Conservation (phyloP, 345 rosid species). For the Excoecaria cochinchinensis region DNA sequence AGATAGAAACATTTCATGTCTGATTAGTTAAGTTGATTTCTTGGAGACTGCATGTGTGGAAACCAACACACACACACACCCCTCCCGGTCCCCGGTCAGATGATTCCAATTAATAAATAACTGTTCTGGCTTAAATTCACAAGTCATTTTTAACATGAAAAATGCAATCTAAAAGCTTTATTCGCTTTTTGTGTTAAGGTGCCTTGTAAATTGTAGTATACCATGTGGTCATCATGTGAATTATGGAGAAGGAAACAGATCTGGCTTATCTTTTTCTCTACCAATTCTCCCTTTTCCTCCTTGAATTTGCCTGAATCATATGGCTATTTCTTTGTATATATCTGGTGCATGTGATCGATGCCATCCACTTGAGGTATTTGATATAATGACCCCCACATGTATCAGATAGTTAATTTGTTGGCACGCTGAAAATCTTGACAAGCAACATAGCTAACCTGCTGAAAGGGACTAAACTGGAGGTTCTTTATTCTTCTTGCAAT, state of each 20-base stretch:
- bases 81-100: too few species aligned
- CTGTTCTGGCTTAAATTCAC: background rate
- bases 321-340: background rate
- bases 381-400: background rate
- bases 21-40: background rate
- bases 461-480: background rate
- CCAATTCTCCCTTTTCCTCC: background rate
- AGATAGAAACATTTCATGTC: background rate
- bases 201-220: background rate
- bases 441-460: background rate
- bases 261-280: background rate
- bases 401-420: background rate
- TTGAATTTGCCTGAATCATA: background rate
- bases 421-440: background rate
- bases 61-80: too few species aligned
- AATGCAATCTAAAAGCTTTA: background rate
- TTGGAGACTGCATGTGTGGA: background rate
- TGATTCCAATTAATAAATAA: background rate
- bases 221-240: background rate
- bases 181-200: background rate
- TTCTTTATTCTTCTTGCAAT: constrained; percentile 13
- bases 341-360: constrained; percentile 1
- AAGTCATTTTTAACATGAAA: background rate
- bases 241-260: background rate
- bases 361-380: background rate